phyloP scores from a whole-genome alignment of 169 alveolate species.

The Plasmodium relictum region DNA sequence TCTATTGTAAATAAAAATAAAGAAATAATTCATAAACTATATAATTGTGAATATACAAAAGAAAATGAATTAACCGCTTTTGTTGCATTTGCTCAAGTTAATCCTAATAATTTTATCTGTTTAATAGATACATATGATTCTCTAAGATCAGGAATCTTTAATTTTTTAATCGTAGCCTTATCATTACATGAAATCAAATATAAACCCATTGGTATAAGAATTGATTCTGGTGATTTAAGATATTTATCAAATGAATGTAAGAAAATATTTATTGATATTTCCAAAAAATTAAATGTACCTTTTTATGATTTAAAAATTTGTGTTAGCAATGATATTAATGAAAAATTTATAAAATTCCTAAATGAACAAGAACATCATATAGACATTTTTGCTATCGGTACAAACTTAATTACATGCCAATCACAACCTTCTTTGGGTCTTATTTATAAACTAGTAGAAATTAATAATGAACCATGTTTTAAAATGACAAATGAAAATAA shows the following conservation, averaged over 20 bases:
- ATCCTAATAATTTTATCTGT: conserved; percentile 41
- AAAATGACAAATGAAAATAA: conserved; percentile 91
- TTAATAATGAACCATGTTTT: conserved; percentile 89
- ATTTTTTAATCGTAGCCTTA: conserved; percentile 89
- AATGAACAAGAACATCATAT: conserved; percentile 88
- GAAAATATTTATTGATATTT: conserved; percentile 78
- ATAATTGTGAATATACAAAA: conserved; percentile 40
- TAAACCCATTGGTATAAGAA: conserved; percentile 90
- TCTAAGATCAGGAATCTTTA: conserved; percentile 87
- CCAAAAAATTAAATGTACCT: conserved; percentile 74
- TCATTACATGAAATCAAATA: conserved; percentile 83
- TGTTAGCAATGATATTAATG: conserved; percentile 92
- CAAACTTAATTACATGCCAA: conserved; percentile 94
- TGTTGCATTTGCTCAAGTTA: conserved; percentile 64
- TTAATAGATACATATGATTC: conserved; percentile 69
- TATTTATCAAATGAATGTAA: conserved; percentile 84
- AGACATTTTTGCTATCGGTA: conserved; percentile 94
- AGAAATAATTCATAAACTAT: conserved; percentile 34
- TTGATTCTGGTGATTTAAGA: conserved; percentile 93
- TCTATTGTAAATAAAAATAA: conserved; percentile 63
- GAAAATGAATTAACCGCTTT: conserved; percentile 60
- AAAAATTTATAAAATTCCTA: conserved; percentile 76
- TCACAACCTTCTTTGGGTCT: conserved; percentile 94
- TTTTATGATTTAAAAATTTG: conserved; percentile 80
- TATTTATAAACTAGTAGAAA: conserved; percentile 93